These are phyloP conservation scores for Hamamelis virginiana DNA, from an alignment of 164 flowering plant species.

Conservation along the genomic window DNA sequence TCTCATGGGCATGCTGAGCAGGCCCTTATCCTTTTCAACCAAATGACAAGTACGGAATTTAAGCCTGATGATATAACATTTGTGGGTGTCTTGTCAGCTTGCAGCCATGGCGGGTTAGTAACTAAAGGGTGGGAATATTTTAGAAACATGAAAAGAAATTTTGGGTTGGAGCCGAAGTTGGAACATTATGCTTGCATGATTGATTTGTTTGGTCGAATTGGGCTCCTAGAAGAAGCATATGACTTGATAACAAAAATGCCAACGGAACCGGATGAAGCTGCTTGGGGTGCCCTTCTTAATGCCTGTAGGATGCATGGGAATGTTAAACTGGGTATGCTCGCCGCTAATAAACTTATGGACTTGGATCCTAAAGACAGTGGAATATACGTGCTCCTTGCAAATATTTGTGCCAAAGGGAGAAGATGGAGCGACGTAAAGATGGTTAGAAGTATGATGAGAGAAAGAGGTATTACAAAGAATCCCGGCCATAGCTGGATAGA, in stretches of 20 bases:
- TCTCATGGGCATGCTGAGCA: slow-evolving; percentile 43
- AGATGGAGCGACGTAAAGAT: slow-evolving; percentile 55
- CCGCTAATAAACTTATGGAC: slow-evolving; percentile 35
- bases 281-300: slow-evolving; percentile 67
- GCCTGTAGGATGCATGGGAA: slow-evolving; percentile 48
- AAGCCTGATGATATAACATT: slow-evolving; percentile 52
- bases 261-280: slow-evolving; percentile 46
- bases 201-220: slow-evolving; percentile 50
- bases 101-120: slow-evolving; percentile 51
- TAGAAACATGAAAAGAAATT: slow-evolving; percentile 27
- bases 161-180: slow-evolving; percentile 37
- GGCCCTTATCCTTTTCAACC: slow-evolving; percentile 37
- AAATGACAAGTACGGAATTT: slow-evolving; percentile 28
- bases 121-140: slow-evolving; percentile 37
- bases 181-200: slow-evolving; percentile 62
- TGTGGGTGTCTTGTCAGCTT: slow-evolving; percentile 53
- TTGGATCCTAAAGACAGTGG: slow-evolving; percentile 57
- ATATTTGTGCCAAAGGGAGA: slow-evolving; percentile 35
- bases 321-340: slow-evolving; percentile 46
- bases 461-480: slow-evolving; percentile 41
- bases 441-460: slow-evolving; percentile 50
- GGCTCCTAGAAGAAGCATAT: slow-evolving; percentile 44
- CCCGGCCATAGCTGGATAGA: slow-evolving; percentile 54
- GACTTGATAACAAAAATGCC: slow-evolving; percentile 46
- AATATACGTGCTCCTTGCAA: slow-evolving; percentile 41